Evolutionary conservation across 768 basidiomycete genomes (phyloP), one percentile per base, ranked within the genome.

Genomic region (Russula sp.): DNA sequence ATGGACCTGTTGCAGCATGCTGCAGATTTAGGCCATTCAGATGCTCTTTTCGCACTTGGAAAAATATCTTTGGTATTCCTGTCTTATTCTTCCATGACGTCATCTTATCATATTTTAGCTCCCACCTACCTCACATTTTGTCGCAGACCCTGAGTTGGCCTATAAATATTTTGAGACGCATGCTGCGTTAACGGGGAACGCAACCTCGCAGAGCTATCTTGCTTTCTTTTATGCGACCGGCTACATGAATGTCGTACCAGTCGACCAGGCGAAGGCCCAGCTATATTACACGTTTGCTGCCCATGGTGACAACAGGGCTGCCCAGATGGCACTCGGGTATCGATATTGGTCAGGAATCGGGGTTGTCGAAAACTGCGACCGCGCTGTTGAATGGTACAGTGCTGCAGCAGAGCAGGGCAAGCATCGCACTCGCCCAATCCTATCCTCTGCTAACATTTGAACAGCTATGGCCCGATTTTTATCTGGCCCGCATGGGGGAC

Each of bases 291-390:
- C 95, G 0, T 98, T 98, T 69, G 87, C 95, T 4, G 94, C 93
- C 1, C 86, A 94, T 55, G 88, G 89, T 2, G 91, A 89, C 0
- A 83, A 94, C 75, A 85, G 86, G 68, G 88, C 89, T 6, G 90
- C 96, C 0, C 87, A 94, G 72, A 94, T 96, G 91, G 85, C 93
- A 2, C 78, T 98, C 37, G 97, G 87, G 0, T 98, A 96, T 74
- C 84, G 94, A 32, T 87, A 95, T 70, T 98, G 94, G 95, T 87
- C 90, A 44, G 97, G 97, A 1, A 97, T 99, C 61, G 91, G 95
- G 11, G 88, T 93, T 0, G 77, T 84, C 57, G 94, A 98, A 72
- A 86, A 87, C 68, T 98, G 97, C 74, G 80, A 86, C 69, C 78
- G 82, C 11, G 91, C 97, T 14, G 76, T 93, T 58, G 82, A 83